phyloP scores from a whole-genome alignment of 306 rosid genomes.

The Trifolium repens region DNA sequence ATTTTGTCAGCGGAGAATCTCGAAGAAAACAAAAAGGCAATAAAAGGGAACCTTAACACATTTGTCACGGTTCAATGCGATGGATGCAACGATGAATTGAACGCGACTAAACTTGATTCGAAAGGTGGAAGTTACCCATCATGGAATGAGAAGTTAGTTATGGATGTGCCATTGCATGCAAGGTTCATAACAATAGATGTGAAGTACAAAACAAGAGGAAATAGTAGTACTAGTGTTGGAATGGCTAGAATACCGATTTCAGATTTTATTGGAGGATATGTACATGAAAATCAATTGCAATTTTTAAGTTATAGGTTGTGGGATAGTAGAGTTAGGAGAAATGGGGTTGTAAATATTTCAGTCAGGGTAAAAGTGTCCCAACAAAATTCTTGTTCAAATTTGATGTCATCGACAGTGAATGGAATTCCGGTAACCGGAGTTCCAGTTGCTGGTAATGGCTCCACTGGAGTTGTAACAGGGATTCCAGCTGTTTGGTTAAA shows the following conservation, averaged over 20 bases:
- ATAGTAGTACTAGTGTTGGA: slow-evolving; percentile 48
- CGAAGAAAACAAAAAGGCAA: slow-evolving; percentile 37
- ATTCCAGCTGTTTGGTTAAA: slow-evolving; percentile 65
- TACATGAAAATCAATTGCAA: slow-evolving; percentile 63
- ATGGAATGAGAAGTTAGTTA: slow-evolving; percentile 63
- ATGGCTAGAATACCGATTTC: slow-evolving; percentile 56
- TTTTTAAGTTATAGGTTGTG: slow-evolving; percentile 77
- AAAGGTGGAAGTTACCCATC: slow-evolving; percentile 59
- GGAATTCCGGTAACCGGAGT: slow-evolving; percentile 29
- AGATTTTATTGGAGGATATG: slow-evolving; percentile 54
- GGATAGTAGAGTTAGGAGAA: slow-evolving; percentile 61
- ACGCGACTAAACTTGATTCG: slow-evolving; percentile 41
- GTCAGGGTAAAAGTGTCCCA: slow-evolving; percentile 50
- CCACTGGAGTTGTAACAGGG: slow-evolving; percentile 54
- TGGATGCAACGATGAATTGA: not conserved
- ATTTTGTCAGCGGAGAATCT: slow-evolving; percentile 66
- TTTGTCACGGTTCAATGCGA: slow-evolving; percentile 56
- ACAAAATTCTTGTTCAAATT: not conserved
- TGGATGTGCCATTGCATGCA: slow-evolving; percentile 57
- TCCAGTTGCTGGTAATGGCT: slow-evolving; percentile 32
- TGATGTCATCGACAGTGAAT: not conserved
- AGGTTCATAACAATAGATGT: slow-evolving; percentile 51
- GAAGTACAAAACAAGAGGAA: slow-evolving; percentile 51
- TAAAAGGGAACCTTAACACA: slow-evolving; percentile 45
- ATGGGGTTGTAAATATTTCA: slow-evolving; percentile 72